These are phyloP conservation scores for Saccharomycopsis guyanensis DNA, from an alignment of 805 yeast genomes.

Conservation along the genomic window DNA sequence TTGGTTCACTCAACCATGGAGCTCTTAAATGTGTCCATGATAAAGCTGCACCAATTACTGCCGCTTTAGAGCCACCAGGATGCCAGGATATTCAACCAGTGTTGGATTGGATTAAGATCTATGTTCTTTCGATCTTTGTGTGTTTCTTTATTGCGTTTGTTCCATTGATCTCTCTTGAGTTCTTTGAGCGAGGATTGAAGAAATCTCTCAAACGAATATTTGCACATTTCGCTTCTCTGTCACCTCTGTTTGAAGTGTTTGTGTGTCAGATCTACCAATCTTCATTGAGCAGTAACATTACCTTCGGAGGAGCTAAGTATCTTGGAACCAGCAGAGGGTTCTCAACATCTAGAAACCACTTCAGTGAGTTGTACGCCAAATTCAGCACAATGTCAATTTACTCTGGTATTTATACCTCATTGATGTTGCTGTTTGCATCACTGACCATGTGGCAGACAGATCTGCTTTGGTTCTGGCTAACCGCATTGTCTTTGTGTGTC, in stretches of 20 bases:
- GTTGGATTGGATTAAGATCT: conserved; percentile 76
- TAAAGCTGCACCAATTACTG: conserved; percentile 59
- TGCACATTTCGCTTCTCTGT: conserved; percentile 61
- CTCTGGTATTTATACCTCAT: conserved; percentile 73
- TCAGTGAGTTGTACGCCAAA: conserved; percentile 65
- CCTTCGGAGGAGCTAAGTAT: conserved; percentile 83
- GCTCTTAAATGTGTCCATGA: conserved; percentile 61
- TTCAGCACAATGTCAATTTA: conserved; percentile 79
- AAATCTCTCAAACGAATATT: conserved; percentile 62
- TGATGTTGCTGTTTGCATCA: conserved; percentile 66
- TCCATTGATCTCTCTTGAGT: conserved; percentile 72
- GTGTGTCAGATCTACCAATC: conserved; percentile 74
- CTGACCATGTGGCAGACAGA: conserved; percentile 88
- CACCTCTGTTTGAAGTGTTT: conserved; percentile 79
- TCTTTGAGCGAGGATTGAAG: conserved; percentile 76
- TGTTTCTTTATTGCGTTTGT: conserved; percentile 75
- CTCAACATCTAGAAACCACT: conserved; percentile 74
- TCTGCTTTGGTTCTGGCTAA: conserved; percentile 95
- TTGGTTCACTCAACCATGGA: conserved; percentile 69
- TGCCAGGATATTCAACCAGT: conserved; percentile 71
- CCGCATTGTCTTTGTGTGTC: conserved; percentile 76
- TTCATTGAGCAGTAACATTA: conserved; percentile 60
- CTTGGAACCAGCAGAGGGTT: conserved; percentile 84
- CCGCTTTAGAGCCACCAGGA: conserved; percentile 54
- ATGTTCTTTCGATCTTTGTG: conserved; percentile 71